A percentile compares a stretch with the other conserved stretches of the same genome.
Conservation (phyloP, 805 yeast genomes). For the Sugiyamaella americana region DNA sequence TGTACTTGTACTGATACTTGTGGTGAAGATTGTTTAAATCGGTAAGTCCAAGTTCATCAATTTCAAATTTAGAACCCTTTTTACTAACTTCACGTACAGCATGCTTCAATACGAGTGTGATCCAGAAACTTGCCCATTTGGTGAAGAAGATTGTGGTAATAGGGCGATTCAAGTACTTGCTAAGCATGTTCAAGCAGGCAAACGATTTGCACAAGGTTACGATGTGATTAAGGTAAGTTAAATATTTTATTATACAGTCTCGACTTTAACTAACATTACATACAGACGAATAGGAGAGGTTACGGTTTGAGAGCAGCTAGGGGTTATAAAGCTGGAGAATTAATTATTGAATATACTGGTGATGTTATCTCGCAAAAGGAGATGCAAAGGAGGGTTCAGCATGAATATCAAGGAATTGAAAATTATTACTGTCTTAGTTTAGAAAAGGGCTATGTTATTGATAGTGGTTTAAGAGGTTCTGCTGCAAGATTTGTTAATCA, state of each 20-base stretch:
- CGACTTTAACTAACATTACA: constrained; percentile 1
- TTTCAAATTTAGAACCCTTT: background rate
- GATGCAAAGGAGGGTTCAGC: constrained; percentile 35
- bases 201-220: constrained; percentile 26
- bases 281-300: constrained; percentile 37
- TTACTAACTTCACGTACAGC: constrained; percentile 10
- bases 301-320: constrained; percentile 39
- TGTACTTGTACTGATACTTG: constrained; percentile 28
- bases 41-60: constrained; percentile 8
- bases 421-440: constrained; percentile 40
- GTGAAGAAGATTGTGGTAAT: constrained; percentile 34
- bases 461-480: constrained; percentile 41
- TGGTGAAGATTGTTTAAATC: constrained; percentile 34
- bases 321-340: constrained; percentile 33
- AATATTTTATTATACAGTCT: background rate
- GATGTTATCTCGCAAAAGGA: constrained; percentile 40
- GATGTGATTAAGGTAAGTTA: constrained; percentile 18
- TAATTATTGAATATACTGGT: constrained; percentile 46
- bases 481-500: constrained; percentile 47
- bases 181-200: constrained; percentile 13
- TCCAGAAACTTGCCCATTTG: constrained; percentile 29
- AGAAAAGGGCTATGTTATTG: constrained; percentile 40
- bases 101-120: constrained; percentile 34
- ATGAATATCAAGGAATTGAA: constrained; percentile 30
- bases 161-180: constrained; percentile 31